phyloP scores from a whole-genome alignment of 345 rosid species.

The Lumnitzera littorea region DNA sequence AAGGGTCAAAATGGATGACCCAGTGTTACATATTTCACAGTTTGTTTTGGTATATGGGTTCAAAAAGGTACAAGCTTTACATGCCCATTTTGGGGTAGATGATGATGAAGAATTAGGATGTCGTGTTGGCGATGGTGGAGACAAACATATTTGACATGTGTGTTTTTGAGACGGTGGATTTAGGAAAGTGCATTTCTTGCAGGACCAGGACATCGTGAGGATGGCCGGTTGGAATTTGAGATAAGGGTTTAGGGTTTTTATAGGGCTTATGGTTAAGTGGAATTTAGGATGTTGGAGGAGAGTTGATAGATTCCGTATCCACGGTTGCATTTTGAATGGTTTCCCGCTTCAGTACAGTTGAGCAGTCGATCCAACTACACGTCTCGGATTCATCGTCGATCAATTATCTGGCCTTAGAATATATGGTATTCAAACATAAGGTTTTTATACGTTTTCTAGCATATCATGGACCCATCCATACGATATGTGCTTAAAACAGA shows the following conservation, averaged over 20 bases:
- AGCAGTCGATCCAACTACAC: too few species aligned
- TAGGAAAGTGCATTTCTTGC: conserved; percentile 80
- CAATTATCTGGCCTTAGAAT: too few species aligned
- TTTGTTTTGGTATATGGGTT: conserved; percentile 56
- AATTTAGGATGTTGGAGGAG: background rate
- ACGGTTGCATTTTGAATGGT: too few species aligned
- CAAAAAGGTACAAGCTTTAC: conserved; percentile 87
- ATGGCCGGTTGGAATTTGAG: background rate
- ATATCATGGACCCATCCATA: too few species aligned
- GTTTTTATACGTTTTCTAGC: too few species aligned
- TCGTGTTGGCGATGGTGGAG: conserved; percentile 24
- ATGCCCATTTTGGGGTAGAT: conserved; percentile 54
- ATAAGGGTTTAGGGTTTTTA: conserved; percentile 2
- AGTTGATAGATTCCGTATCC: background rate
- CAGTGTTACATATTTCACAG: conserved; percentile 66
- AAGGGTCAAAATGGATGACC: conserved; percentile 35
- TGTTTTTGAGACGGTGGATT: conserved; percentile 63
- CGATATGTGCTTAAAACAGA: too few species aligned
- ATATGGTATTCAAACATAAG: too few species aligned
- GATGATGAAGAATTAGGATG: conserved; percentile 4
- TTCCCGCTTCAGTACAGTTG: too few species aligned
- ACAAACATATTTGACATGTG: conserved; percentile 58
- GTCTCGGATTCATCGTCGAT: too few species aligned
- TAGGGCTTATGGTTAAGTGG: conserved; percentile 13
- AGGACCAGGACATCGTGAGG: conserved; percentile 50